Percentiles rank a stretch among this genome's conserved stretches.
Evolutionary conservation across 2,329 filamentous ascomycete genomes (phyloP).

Genomic region (Biscogniauxia marginata): DNA sequence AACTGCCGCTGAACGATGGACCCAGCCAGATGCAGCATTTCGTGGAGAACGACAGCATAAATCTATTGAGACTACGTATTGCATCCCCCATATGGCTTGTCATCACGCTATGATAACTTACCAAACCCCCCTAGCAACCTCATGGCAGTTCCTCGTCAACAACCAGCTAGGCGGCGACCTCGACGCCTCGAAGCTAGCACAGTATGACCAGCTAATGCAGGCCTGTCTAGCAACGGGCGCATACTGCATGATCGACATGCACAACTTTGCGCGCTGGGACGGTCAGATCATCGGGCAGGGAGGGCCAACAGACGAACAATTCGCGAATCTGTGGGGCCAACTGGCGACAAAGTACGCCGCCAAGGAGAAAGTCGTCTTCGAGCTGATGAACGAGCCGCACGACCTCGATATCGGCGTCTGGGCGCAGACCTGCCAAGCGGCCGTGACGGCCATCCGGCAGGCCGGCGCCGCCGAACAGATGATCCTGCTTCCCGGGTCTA

Average conservation of each 20-base stretch:
- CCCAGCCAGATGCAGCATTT: constrained; percentile 57
- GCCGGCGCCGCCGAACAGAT: constrained; percentile 62
- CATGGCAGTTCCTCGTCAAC: constrained; percentile 61
- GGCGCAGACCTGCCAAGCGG: constrained; percentile 60
- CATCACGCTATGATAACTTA: background rate
- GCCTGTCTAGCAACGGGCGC: constrained; percentile 56
- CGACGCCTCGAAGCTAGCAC: constrained; percentile 44
- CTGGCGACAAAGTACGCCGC: constrained; percentile 57
- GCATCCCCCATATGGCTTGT: constrained; percentile 4
- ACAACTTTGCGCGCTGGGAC: constrained; percentile 62
- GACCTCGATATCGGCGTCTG: constrained; percentile 56
- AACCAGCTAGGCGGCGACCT: constrained; percentile 50
- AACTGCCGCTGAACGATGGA: constrained; percentile 39
- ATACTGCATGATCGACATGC: constrained; percentile 58
- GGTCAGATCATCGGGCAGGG: constrained; percentile 64
- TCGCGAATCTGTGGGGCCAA: constrained; percentile 57
- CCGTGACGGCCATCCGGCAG: constrained; percentile 63
- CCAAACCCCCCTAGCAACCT: constrained; percentile 37
- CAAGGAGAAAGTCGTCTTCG: constrained; percentile 57
- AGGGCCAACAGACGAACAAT: constrained; percentile 58
- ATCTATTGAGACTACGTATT: constrained; percentile 54
- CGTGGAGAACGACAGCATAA: constrained; percentile 50
- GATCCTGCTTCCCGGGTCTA: constrained; percentile 63
- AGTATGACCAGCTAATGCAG: constrained; percentile 56
- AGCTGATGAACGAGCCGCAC: constrained; percentile 70